Conservation (phyloP, 345 rosid species). For the Linum trigynum region DNA sequence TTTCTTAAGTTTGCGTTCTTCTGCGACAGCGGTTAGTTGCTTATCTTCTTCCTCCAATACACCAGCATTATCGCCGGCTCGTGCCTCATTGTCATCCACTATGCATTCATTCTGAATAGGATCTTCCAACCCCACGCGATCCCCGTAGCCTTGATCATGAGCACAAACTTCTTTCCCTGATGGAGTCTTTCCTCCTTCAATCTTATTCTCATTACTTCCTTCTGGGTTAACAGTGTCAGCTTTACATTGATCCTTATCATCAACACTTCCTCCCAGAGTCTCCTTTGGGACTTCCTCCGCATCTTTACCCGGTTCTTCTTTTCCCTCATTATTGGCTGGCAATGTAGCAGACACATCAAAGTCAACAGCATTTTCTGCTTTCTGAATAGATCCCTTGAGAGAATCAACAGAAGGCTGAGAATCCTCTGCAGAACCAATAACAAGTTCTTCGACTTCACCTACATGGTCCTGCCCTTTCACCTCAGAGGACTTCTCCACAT, state of each 20-base stretch:
- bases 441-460: conserved; percentile 12
- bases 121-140: conserved; percentile 46
- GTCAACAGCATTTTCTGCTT: conserved; percentile 9
- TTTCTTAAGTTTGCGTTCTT: conserved; percentile 44
- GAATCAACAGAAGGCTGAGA: conserved; percentile 5
- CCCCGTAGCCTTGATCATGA: conserved; percentile 38
- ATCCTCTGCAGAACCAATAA: not conserved
- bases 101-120: conserved; percentile 30
- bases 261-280: conserved; percentile 11
- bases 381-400: conserved; percentile 8
- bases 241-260: conserved; percentile 11
- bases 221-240: conserved; percentile 8
- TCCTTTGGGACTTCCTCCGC: conserved; percentile 11
- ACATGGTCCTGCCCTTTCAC: conserved; percentile 12
- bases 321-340: conserved; percentile 6
- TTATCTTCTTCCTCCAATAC: conserved; percentile 40
- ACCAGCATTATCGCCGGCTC: conserved; percentile 25
- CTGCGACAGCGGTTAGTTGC: conserved; percentile 39
- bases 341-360: conserved; percentile 9
- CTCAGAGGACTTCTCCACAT: not conserved
- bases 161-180: conserved; percentile 23
- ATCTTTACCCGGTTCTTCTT: conserved; percentile 7
- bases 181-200: conserved; percentile 18
- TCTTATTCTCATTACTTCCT: conserved; percentile 15
- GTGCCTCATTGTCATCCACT: conserved; percentile 28